Percentiles rank a stretch among this genome's conserved stretches.
Evolutionary conservation across 2,329 filamentous ascomycete genomes (phyloP).

Genomic region (Dactylellina parvicollis): DNA sequence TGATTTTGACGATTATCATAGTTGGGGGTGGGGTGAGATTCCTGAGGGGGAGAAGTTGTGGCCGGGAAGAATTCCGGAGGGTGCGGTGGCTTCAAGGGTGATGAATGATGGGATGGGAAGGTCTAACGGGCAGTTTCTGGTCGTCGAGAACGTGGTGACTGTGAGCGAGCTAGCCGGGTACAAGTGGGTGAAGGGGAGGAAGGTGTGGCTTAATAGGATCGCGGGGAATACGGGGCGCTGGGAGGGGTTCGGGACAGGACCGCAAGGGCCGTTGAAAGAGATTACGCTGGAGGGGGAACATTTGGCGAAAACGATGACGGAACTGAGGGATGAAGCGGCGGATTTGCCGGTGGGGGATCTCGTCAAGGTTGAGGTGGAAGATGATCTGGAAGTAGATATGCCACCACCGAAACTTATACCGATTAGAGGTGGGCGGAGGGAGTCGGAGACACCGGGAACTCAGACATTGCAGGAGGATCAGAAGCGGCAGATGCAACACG

Average conservation of each 20-base stretch:
- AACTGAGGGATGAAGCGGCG: neutral
- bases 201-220: neutral
- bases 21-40: slow-evolving; percentile 39
- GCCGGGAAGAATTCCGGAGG: slow-evolving; percentile 1
- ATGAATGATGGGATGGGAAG: neutral
- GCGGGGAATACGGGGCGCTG: neutral
- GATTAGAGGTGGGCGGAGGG: neutral
- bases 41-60: neutral
- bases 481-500: neutral
- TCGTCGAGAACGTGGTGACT: slow-evolving; percentile 16
- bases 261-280: neutral
- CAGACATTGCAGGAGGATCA: neutral
- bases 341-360: neutral
- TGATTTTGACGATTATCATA: neutral
- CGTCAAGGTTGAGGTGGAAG: too few relatives aligned
- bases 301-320: neutral
- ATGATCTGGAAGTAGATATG: too few relatives aligned
- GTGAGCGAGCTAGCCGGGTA: slow-evolving; percentile 1
- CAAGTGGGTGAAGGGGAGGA: neutral
- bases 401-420: too few relatives aligned
- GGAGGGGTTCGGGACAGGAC: slow-evolving; percentile 17
- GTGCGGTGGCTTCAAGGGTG: neutral
- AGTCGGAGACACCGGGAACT: neutral
- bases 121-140: neutral
- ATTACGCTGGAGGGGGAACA: neutral